A percentile compares a stretch with the other conserved stretches of the same genome.
These are phyloP conservation scores for Vachellia pachyceras DNA, from an alignment of 306 rosid genomes.

Conservation along the genomic window DNA sequence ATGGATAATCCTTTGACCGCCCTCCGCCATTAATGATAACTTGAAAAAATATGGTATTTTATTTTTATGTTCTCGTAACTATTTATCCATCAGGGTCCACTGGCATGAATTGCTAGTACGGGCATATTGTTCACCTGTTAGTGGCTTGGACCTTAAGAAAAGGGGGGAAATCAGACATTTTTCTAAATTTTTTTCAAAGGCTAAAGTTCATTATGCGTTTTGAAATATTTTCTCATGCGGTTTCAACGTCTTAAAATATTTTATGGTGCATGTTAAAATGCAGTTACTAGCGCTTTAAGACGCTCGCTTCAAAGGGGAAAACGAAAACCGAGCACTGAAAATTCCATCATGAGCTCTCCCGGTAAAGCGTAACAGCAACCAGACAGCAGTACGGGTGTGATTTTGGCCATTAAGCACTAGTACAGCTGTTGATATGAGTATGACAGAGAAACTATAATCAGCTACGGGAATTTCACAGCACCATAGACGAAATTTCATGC, in stretches of 20 bases:
- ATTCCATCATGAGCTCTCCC: neutral
- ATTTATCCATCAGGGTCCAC: too few relatives aligned
- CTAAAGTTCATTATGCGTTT: too few relatives aligned
- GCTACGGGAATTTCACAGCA: conserved; percentile 3
- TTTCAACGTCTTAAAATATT: too few relatives aligned
- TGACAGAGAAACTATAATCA: neutral
- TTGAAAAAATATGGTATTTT: neutral
- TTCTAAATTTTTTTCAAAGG: too few relatives aligned
- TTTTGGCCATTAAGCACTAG: neutral
- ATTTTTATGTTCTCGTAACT: neutral
- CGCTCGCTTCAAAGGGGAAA: too few relatives aligned
- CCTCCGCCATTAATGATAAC: neutral
- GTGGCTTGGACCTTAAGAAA: neutral
- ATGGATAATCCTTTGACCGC: neutral
- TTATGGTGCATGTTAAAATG: too few relatives aligned
- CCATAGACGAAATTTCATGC: conserved; percentile 24
- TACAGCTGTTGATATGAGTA: neutral
- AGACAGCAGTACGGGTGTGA: neutral
- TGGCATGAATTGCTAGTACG: neutral
- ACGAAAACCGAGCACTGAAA: neutral
- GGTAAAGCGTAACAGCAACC: neutral
- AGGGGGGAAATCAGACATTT: neutral
- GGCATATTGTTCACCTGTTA: too few relatives aligned
- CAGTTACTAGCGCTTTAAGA: too few relatives aligned
- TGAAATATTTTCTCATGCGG: too few relatives aligned